These are phyloP conservation scores for Geosmithia putterillii DNA, from an alignment of 2,329 filamentous ascomycete genomes.

Conservation along the genomic window DNA sequence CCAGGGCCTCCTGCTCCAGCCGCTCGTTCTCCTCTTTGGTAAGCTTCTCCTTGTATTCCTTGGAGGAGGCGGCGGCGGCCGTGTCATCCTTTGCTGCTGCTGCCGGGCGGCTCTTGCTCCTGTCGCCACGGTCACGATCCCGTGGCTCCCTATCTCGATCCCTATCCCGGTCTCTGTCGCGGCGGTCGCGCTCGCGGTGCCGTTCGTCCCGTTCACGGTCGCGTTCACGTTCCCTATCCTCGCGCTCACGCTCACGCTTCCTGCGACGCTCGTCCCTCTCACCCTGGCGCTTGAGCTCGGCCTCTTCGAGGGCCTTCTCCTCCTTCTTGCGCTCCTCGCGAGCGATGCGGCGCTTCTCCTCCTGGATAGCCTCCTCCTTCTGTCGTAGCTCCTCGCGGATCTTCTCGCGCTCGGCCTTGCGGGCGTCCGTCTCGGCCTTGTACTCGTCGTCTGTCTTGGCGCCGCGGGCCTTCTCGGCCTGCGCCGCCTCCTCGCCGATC, in stretches of 20 bases:
- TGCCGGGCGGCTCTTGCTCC: constrained; percentile 1
- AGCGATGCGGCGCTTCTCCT: constrained; percentile 47
- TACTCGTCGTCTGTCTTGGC: constrained; percentile 66
- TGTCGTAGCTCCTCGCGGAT: constrained; percentile 47
- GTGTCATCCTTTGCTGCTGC: constrained; percentile 14
- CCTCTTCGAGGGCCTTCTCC: constrained; percentile 35
- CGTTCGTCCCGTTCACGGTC: constrained; percentile 26
- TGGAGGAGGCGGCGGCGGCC: constrained; percentile 17
- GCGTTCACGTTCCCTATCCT: constrained; percentile 38
- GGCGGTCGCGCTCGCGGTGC: constrained; percentile 24
- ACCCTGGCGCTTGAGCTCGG: constrained; percentile 35
- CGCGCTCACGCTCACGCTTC: constrained; percentile 39
- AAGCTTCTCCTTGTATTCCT: constrained; percentile 38
- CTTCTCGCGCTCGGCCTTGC: constrained; percentile 47
- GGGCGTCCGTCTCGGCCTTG: constrained; percentile 49
- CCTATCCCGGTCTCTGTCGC: constrained; percentile 21
- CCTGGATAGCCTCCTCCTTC: constrained; percentile 47
- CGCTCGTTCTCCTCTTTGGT: constrained; percentile 45
- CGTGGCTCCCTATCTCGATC: constrained; percentile 15
- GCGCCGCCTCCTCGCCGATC: constrained; percentile 57
- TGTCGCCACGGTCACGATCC: constrained; percentile 19
- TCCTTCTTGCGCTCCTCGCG: constrained; percentile 40
- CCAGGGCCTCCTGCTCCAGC: constrained; percentile 45
- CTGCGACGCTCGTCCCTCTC: constrained; percentile 35
- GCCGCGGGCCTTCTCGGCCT: constrained; percentile 51